A percentile compares a stretch with the other conserved stretches of the same genome.
Conservation (phyloP, 768 basidiomycete species). For the Lactarius psammicola region DNA sequence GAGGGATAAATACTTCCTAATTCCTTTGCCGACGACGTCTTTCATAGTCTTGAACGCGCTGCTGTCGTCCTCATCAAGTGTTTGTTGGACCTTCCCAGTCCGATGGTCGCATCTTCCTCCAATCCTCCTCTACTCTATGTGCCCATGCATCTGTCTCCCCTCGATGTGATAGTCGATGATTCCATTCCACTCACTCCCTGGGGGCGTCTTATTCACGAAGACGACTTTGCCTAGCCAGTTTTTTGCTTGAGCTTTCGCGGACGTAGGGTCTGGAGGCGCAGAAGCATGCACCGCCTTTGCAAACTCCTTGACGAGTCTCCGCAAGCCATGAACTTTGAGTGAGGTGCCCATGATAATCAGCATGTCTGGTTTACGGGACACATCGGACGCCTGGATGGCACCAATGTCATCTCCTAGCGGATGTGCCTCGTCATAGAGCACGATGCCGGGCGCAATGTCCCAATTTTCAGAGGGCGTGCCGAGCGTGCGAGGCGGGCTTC, state of each 20-base stretch:
- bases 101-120: constrained; percentile 78
- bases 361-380: constrained; percentile 81
- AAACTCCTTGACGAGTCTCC: constrained; percentile 92
- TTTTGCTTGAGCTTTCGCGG: constrained; percentile 37
- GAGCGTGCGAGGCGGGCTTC: constrained; percentile 78
- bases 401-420: constrained; percentile 93
- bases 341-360: constrained; percentile 97
- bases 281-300: constrained; percentile 74
- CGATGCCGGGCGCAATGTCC: constrained; percentile 92
- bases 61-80: constrained; percentile 50
- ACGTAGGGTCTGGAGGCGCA: constrained; percentile 38
- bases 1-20: constrained; percentile 31
- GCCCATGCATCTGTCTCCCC: constrained; percentile 84
- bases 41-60: constrained; percentile 56
- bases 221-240: constrained; percentile 67
- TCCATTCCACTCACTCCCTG: constrained; percentile 82
- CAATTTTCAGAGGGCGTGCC: constrained; percentile 74
- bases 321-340: constrained; percentile 92
- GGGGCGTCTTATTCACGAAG: constrained; percentile 89
- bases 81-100: constrained; percentile 93
- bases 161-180: constrained; percentile 87
- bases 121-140: constrained; percentile 75
- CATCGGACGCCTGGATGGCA: constrained; percentile 69
- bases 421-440: constrained; percentile 93
- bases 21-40: constrained; percentile 34